A percentile compares a stretch with the other conserved stretches of the same genome.
Evolutionary conservation across 257 asterid genomes (phyloP).

Genomic region (Coffea canephora): DNA sequence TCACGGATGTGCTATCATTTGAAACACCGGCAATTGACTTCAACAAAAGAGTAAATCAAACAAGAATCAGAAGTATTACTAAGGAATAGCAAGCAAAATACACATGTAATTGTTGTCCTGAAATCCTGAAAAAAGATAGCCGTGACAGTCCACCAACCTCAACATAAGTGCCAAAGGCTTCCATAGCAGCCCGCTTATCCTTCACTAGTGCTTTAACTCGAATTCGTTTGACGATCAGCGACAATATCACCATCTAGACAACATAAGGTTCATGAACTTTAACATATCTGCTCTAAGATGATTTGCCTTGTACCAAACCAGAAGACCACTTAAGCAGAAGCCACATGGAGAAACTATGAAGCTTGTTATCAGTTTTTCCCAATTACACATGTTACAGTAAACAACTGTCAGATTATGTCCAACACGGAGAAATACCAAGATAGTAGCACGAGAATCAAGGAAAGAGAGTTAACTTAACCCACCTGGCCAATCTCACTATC

Average conservation of each 20-base stretch:
- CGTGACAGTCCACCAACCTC: slow-evolving; percentile 53
- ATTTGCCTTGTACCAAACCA: neutral
- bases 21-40: slow-evolving; percentile 74
- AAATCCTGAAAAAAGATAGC: neutral
- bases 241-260: slow-evolving; percentile 76
- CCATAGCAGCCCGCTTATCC: slow-evolving; percentile 84
- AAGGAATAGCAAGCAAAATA: neutral
- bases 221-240: slow-evolving; percentile 65
- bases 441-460: too few species aligned
- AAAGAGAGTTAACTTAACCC: neutral
- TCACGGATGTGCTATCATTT: slow-evolving; percentile 54
- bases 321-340: neutral
- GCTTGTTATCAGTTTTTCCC: neutral
- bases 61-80: slow-evolving; percentile 12
- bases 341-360: neutral
- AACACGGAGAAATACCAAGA: neutral
- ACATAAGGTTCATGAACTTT: slow-evolving; percentile 15
- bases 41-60: slow-evolving; percentile 19
- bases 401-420: neutral
- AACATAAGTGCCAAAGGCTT: slow-evolving; percentile 96
- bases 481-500: slow-evolving; percentile 98
- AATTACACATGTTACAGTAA: neutral
- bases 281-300: neutral
- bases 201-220: slow-evolving; percentile 83
- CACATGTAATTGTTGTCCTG: neutral